Base-by-base conservation (phyloP, 2,329 filamentous ascomycete genomes). In the Cyanodermella asteris region DNA sequence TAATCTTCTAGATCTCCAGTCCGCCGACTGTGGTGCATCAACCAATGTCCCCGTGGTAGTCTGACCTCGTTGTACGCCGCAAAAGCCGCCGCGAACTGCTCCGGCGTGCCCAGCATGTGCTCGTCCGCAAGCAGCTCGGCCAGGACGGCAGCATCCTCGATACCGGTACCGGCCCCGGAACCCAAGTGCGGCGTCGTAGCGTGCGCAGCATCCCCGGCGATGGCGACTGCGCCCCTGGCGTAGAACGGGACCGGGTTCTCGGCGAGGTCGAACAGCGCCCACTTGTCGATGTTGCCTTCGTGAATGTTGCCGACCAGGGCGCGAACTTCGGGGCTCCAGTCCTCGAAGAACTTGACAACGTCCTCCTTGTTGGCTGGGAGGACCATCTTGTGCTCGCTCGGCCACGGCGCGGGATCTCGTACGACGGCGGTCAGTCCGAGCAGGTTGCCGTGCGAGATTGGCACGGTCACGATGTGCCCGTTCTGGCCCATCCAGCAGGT, bases 401-500 rank as follows among this genome's bases (percentile, higher is more conserved):
- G 16, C 39, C 40, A 42, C 7, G 36, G 32, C 1, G 23, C 18
- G 3, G 26, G 24, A 12, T 40, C 36, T 18, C 51, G 42, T 4
- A 40, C 32, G 18, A 44, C 42, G 1, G 36, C 40, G 2, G 37
- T 38, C 3, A 43, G 31, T 14, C 42, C 41, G 20, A 42, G 13
- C 4, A 36, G 26, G 3, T 25, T 30, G 21, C 36, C 34, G 6
- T 31, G 23, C 2, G 33, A 35, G 6, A 43, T 28, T 7, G 39
- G 40, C 7, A 16, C 25, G 11, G 15, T 28, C 11, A 33, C 18
- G 5, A 33, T 14, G 16, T 30, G 25, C 10, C 25, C 63, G 25
- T 51, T 44, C 0, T 56, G 58, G 0, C 65, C 68, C 27, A 62
- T 53, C 39, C 62, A 59, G 47, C 64, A 56, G 38, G 60, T 56